Percentiles rank a stretch among this genome's conserved stretches.
These are phyloP conservation scores for Apiospora sp. DNA, from an alignment of 2,329 filamentous ascomycete genomes.

Conservation along the genomic window DNA sequence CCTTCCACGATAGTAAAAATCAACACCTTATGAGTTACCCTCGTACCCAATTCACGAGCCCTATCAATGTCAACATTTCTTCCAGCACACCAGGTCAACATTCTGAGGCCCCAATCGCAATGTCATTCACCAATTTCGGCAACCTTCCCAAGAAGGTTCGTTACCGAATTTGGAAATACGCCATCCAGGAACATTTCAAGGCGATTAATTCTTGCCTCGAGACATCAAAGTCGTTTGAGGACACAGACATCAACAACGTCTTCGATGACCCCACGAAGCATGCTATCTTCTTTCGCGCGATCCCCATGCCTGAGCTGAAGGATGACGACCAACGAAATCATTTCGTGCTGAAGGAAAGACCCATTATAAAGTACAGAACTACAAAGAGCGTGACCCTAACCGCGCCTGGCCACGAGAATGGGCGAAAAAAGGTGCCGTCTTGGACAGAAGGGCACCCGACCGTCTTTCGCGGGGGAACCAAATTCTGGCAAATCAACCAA, in stretches of 20 bases:
- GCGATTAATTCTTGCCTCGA: background rate
- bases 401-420: background rate
- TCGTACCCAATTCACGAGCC: too few relatives aligned
- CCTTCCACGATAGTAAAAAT: too few relatives aligned
- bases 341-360: background rate
- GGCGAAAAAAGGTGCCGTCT: background rate
- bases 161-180: background rate
- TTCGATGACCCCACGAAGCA: background rate
- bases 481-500: background rate
- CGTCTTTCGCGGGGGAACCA: background rate
- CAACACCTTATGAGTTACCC: too few relatives aligned
- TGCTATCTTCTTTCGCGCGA: background rate
- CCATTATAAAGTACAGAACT: background rate
- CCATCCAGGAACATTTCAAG: background rate
- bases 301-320: background rate
- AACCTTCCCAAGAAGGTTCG: background rate
- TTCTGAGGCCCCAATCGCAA: background rate
- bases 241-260: background rate
- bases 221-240: background rate
- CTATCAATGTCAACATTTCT: too few relatives aligned
- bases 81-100: background rate
- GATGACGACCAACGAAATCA: background rate
- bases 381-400: background rate
- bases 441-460: background rate
- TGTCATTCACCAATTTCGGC: background rate